These are phyloP conservation scores for Ochromonas danica DNA, from an alignment of 108 stramenopile genomes.

Conservation along the genomic window DNA sequence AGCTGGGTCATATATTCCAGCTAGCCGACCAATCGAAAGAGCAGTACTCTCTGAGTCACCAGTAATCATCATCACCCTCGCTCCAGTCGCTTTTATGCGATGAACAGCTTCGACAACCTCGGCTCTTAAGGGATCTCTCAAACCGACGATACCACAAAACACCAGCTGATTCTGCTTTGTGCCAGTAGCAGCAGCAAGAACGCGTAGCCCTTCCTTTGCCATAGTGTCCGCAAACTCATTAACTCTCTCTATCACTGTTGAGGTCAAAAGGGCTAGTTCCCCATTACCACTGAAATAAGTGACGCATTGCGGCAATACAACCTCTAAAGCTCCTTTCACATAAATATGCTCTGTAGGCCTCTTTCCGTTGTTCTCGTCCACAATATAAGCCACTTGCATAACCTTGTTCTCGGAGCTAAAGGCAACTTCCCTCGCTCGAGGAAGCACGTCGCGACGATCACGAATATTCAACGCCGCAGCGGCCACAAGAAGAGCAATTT, in stretches of 20 bases:
- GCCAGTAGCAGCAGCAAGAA: slow-evolving; percentile 82
- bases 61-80: slow-evolving; percentile 91
- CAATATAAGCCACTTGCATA: slow-evolving; percentile 81
- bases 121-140: slow-evolving; percentile 85
- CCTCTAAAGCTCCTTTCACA: slow-evolving; percentile 92
- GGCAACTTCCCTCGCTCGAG: slow-evolving; percentile 81
- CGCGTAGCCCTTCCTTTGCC: slow-evolving; percentile 77
- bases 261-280: slow-evolving; percentile 49
- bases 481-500: slow-evolving; percentile 79
- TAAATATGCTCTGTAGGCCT: slow-evolving; percentile 62
- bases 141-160: slow-evolving; percentile 83
- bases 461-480: slow-evolving; percentile 69
- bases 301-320: slow-evolving; percentile 52
- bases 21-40: slow-evolving; percentile 76
- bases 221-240: slow-evolving; percentile 58
- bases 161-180: slow-evolving; percentile 59
- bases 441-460: slow-evolving; percentile 76
- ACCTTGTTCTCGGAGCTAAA: slow-evolving; percentile 86
- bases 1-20: slow-evolving; percentile 67
- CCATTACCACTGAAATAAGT: neutral
- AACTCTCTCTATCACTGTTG: slow-evolving; percentile 48
- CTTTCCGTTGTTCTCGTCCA: slow-evolving; percentile 36
- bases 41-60: slow-evolving; percentile 94
- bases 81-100: slow-evolving; percentile 72
- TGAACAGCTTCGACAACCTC: slow-evolving; percentile 74